Base-by-base conservation (phyloP, 768 basidiomycete genomes). In the Hebeloma cylindrosporum region DNA sequence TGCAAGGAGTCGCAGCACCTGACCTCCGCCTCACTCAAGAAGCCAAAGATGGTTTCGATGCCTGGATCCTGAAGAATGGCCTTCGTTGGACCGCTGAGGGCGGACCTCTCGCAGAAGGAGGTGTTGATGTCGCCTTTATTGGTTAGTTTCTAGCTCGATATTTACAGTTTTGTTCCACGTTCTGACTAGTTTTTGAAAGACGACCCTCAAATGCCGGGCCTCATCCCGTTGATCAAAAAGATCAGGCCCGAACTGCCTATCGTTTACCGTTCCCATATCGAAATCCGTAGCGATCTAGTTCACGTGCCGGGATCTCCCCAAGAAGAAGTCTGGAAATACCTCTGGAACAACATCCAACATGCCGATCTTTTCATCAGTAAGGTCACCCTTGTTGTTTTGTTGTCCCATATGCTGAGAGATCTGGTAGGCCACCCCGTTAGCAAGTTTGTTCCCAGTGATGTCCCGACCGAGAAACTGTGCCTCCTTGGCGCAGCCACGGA, bases 211-310 rank as follows among this genome's bases (percentile, higher is more conserved):
- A 91, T 96, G 82, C 88, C 92, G 30, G 92, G 92, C 37, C 75
- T 96, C 42, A 94, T 97, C 62, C 94, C 94, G 5, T 75, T 93
- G 54, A 95, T 96, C 74, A 83, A 80, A 63, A 85, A 86, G 70
- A 71, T 84, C 42, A 77, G 87, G 46, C 92, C 93, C 2, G 83
- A 86, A 18, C 70, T 93, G 35, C 93, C 93, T 41, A 91, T 96
- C 60, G 73, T 94, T 52, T 97, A 94, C 64, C 84, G 93, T 33
- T 95, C 92, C 40, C 93, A 96, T 72, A 96, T 96, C 50, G 93
- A 97, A 70, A 93, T 88, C 53, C 84, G 86, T 36, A 86, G 86
- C 53, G 88, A 93, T 62, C 83, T 96, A 30, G 82, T 91, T 17
- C 88, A 93, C 62, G 73, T 81, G 18, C 69, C 80, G 17, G 85